Base-by-base conservation (phyloP, 2,329 filamentous ascomycete species). In the Epichloe brachyelytri region DNA sequence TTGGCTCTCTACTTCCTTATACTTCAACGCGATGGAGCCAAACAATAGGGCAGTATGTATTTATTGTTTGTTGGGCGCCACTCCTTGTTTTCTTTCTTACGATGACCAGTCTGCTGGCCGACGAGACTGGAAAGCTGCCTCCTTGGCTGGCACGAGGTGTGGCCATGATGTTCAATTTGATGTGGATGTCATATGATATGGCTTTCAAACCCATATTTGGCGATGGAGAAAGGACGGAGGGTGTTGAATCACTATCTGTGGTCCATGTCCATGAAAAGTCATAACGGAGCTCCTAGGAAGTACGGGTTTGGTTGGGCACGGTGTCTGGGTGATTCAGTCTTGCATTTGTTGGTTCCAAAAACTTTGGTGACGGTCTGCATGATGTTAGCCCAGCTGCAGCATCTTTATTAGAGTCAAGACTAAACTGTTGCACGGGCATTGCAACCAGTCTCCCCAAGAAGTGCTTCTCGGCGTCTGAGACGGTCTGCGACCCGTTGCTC, bases 151-250 rank as follows among this genome's bases (percentile, higher is more conserved):
- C 70, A 3, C 64, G 65, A 15, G 49, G 77, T 0, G 71, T 75
- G 51, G 75, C 72, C 1, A 64, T 71, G 1, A 12, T 85, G 2
- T 80, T 85, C 53, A 73, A 68, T 15, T 11, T 68, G 3, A 53
- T 71, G 10, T 78, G 75, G 75, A 58, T 64, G 53, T 57, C 54
- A 3, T 76, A 78, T 47, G 75, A 78, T 48, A 33, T 30, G 2
- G 62, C 72, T 2, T 63, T 73, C 57, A 83, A 80, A 64, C 70
- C 67, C 1, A 40, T 83, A 0, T 96, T 94, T 72, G 91, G 91
- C 0, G 86, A 97, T 62, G 93, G 93, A 0, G 91, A 97, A 73
- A 78, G 77, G 59, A 83, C 80, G 3, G 56, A 65, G 34, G 63
- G 37, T 26, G 37, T 47, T 43, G 33, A 17, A 12, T 30, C 5